Percentiles rank a stretch among this genome's conserved stretches.
Evolutionary conservation across 1,139 yeast genomes (phyloP).

Genomic region (Tardiomyces digboiensis): DNA sequence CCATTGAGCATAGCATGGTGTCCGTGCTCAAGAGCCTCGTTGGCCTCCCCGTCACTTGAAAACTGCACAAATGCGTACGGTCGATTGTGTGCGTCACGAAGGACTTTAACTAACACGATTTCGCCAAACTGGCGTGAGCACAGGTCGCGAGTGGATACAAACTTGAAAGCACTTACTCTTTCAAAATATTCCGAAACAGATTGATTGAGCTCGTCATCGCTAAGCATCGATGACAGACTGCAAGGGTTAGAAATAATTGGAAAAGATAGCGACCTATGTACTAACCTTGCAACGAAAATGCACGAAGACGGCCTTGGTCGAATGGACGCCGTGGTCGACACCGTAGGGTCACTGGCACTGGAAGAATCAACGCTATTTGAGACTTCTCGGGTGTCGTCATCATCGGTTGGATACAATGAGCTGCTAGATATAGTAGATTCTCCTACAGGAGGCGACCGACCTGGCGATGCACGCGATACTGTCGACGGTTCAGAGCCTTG

Average conservation of each 20-base stretch:
- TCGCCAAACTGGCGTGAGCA: constrained; percentile 46
- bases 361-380: no score
- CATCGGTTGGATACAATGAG: no score
- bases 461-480: no score
- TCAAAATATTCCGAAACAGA: constrained; percentile 57
- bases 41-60: constrained; percentile 59
- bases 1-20: constrained; percentile 66
- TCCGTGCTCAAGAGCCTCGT: constrained; percentile 55
- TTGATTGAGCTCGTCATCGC: constrained; percentile 61
- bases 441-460: no score
- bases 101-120: constrained; percentile 67
- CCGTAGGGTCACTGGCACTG: no score
- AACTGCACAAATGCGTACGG: constrained; percentile 96
- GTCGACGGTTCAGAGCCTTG: no score
- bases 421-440: no score
- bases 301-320: constrained; percentile 66
- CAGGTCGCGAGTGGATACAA: background rate
- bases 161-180: background rate
- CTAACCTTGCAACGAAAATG: constrained; percentile 62
- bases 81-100: constrained; percentile 71
- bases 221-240: constrained; percentile 44
- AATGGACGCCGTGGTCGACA: no score
- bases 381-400: no score
- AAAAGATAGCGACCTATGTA: background rate
- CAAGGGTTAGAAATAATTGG: background rate